A percentile compares a stretch with the other conserved stretches of the same genome.
Conservation (phyloP, 495 filamentous ascomycete species). For the Penicillium daleae region DNA sequence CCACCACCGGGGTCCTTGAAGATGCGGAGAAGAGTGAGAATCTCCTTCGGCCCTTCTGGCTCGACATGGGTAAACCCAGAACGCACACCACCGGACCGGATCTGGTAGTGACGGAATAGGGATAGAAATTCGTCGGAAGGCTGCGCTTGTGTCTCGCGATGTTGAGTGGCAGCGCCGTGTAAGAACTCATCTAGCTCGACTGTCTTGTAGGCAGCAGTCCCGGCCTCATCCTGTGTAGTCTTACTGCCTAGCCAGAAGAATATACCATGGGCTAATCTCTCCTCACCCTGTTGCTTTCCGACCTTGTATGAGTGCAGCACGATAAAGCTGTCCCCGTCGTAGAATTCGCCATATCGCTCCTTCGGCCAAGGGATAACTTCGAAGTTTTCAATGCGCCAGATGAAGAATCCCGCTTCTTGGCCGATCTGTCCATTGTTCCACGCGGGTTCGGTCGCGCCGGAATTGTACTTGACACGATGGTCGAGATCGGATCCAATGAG, state of each 20-base stretch:
- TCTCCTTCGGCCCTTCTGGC: slow-evolving; percentile 41
- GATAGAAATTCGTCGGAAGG: slow-evolving; percentile 60
- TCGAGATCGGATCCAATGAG: slow-evolving; percentile 62
- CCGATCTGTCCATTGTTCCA: slow-evolving; percentile 60
- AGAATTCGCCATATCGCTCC: slow-evolving; percentile 56
- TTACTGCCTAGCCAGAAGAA: slow-evolving; percentile 65
- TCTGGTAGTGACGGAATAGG: slow-evolving; percentile 58
- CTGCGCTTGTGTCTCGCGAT: slow-evolving; percentile 59
- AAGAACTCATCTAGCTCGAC: slow-evolving; percentile 68
- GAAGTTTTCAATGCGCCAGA: slow-evolving; percentile 68
- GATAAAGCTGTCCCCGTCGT: slow-evolving; percentile 67
- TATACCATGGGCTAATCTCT: slow-evolving; percentile 58
- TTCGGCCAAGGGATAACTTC: slow-evolving; percentile 61
- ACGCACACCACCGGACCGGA: slow-evolving; percentile 60
- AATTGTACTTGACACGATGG: slow-evolving; percentile 65
- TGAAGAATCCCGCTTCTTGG: slow-evolving; percentile 49
- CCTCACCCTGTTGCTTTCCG: slow-evolving; percentile 31
- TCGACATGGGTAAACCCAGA: slow-evolving; percentile 65
- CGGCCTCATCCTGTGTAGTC: slow-evolving; percentile 65
- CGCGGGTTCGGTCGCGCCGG: slow-evolving; percentile 61
- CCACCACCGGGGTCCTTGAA: slow-evolving; percentile 56
- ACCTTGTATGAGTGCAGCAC: slow-evolving; percentile 59
- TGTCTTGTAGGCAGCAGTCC: slow-evolving; percentile 67
- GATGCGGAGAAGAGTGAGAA: slow-evolving; percentile 56
- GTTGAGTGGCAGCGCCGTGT: slow-evolving; percentile 59